These are phyloP conservation scores for Phellinidium pouzarii DNA, from an alignment of 1,284 basidiomycete species.

Conservation along the genomic window DNA sequence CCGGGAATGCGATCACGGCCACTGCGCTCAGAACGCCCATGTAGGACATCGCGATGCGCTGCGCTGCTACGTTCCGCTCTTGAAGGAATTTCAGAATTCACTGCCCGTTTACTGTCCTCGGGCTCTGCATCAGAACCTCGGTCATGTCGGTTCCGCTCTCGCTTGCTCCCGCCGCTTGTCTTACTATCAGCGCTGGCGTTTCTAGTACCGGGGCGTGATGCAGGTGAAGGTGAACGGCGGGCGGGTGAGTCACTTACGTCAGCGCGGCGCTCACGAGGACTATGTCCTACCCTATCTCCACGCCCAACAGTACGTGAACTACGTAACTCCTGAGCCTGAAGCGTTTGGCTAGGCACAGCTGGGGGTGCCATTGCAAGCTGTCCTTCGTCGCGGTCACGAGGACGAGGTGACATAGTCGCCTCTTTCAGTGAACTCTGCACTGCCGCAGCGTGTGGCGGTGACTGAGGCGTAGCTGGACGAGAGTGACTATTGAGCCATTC, in stretches of 20 bases:
- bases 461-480: conserved; percentile 13
- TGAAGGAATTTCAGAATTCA: conserved; percentile 11
- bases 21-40: conserved; percentile 15
- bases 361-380: conserved; percentile 64
- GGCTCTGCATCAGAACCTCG: conserved; percentile 21
- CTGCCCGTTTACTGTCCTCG: conserved; percentile 9
- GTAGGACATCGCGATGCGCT: conserved; percentile 14
- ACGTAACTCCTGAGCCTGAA: conserved; percentile 72
- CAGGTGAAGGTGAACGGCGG: conserved; percentile 58
- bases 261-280: conserved; percentile 35
- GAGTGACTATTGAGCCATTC: conserved; percentile 12
- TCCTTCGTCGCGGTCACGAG: conserved; percentile 25
- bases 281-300: conserved; percentile 34
- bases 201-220: conserved; percentile 59
- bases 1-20: conserved; percentile 19
- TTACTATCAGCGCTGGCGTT: conserved; percentile 67
- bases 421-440: conserved; percentile 28
- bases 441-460: not conserved
- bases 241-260: conserved; percentile 44
- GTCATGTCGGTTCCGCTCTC: conserved; percentile 34
- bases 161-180: conserved; percentile 35
- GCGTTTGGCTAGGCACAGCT: conserved; percentile 68
- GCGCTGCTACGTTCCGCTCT: conserved; percentile 17
- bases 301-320: conserved; percentile 49
- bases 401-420: conserved; percentile 36